Percentiles rank a stretch among this genome's conserved stretches.
These are phyloP conservation scores for Phytophthora hibernalis DNA, from an alignment of 352 stramenopile genomes.

Conservation along the genomic window DNA sequence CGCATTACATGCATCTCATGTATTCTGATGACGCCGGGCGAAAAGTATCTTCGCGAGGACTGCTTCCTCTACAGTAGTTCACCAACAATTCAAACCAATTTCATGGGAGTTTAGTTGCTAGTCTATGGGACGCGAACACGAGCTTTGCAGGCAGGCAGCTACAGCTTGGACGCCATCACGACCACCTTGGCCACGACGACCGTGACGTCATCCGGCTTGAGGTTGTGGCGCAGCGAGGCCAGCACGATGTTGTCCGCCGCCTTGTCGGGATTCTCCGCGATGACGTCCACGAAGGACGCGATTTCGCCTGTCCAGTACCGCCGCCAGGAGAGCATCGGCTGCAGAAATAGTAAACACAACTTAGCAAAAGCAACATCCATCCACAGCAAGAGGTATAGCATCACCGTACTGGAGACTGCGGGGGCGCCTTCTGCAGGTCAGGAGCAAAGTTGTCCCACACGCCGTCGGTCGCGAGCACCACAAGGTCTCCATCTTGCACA, in stretches of 20 bases:
- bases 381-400: not conserved
- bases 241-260: constrained; percentile 70
- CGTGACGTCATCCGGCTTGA: constrained; percentile 86
- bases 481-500: constrained; percentile 77
- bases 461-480: constrained; percentile 82
- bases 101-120: constrained; percentile 13
- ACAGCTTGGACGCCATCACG: constrained; percentile 58
- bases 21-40: not conserved
- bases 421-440: constrained; percentile 51
- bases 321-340: constrained; percentile 72
- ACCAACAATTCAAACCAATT: constrained; percentile 1
- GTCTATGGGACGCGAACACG: constrained; percentile 18
- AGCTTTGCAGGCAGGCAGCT: constrained; percentile 18
- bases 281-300: constrained; percentile 62
- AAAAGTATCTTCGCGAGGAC: constrained; percentile 5
- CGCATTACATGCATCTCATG: too few species aligned
- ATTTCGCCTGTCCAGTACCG: constrained; percentile 71
- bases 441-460: constrained; percentile 86
- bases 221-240: constrained; percentile 78
- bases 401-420: constrained; percentile 63
- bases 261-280: constrained; percentile 55
- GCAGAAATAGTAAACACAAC: constrained; percentile 10
- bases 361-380: constrained; percentile 2
- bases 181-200: constrained; percentile 82
- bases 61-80: not conserved